These are phyloP conservation scores for Pulchroboletus neoregius DNA, from an alignment of 1,284 basidiomycete species.

Conservation along the genomic window DNA sequence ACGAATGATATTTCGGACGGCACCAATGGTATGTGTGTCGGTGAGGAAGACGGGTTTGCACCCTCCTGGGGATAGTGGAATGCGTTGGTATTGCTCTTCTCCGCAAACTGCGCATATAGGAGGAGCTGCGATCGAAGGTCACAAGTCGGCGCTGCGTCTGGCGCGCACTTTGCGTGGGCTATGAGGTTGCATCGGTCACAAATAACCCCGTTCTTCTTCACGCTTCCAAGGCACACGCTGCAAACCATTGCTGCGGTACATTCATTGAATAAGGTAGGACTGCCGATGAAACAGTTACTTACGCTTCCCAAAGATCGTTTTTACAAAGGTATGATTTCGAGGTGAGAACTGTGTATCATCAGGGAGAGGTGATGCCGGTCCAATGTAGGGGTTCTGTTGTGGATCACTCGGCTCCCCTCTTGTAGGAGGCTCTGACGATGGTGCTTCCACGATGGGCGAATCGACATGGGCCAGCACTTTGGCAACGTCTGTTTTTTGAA, in stretches of 20 bases:
- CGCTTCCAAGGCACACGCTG: slow-evolving; percentile 74
- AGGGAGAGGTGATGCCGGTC: slow-evolving; percentile 34
- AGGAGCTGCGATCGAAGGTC: slow-evolving; percentile 77
- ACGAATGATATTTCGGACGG: slow-evolving; percentile 52
- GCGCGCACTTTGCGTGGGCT: slow-evolving; percentile 76
- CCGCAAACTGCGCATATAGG: slow-evolving; percentile 68
- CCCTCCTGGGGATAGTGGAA: slow-evolving; percentile 52
- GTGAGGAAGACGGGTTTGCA: slow-evolving; percentile 31
- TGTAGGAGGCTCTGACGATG: slow-evolving; percentile 37
- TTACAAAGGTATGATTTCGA: slow-evolving; percentile 81
- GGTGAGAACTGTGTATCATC: slow-evolving; percentile 51
- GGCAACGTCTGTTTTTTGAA: slow-evolving; percentile 66
- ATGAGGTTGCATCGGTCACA: slow-evolving; percentile 90
- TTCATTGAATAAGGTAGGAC: slow-evolving; percentile 15
- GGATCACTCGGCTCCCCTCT: slow-evolving; percentile 27
- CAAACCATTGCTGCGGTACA: slow-evolving; percentile 71
- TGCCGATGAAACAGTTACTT: slow-evolving; percentile 31
- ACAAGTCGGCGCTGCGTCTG: slow-evolving; percentile 74
- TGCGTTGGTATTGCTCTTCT: slow-evolving; percentile 54
- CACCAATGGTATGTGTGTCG: slow-evolving; percentile 41
- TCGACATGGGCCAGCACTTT: slow-evolving; percentile 55
- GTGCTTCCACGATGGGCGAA: slow-evolving; percentile 41
- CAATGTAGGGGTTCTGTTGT: slow-evolving; percentile 38
- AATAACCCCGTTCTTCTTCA: slow-evolving; percentile 85
- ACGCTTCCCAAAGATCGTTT: slow-evolving; percentile 92